Conservation (phyloP, 768 basidiomycete species). For the Botryobasidium botryosum region DNA sequence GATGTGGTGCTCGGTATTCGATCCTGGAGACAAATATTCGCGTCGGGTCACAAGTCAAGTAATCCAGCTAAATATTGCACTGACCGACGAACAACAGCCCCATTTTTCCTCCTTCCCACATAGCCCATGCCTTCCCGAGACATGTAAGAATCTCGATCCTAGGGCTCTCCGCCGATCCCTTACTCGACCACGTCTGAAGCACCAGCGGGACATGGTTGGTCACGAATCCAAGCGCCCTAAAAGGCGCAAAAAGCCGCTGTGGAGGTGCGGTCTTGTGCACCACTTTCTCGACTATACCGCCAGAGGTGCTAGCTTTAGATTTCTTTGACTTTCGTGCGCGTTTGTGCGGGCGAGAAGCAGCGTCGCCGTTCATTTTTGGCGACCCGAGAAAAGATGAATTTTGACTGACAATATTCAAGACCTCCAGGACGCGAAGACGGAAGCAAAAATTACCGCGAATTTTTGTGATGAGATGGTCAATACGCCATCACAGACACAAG, state of each 20-base stretch:
- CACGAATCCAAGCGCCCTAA: conserved; percentile 86
- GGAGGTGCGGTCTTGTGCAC: too few species aligned
- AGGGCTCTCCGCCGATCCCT: conserved; percentile 72
- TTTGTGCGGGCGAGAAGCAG: too few species aligned
- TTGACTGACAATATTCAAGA: too few species aligned
- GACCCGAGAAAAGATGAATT: too few species aligned
- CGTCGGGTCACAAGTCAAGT: background rate
- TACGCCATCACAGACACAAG: too few species aligned
- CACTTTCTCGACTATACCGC: too few species aligned
- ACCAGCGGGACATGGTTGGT: conserved; percentile 84
- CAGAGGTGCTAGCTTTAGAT: too few species aligned
- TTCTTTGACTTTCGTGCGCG: too few species aligned
- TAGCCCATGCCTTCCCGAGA: conserved; percentile 76
- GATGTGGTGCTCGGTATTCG: conserved; percentile 61
- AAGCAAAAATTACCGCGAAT: too few species aligned
- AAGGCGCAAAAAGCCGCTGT: conserved; percentile 90
- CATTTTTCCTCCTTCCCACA: conserved; percentile 96
- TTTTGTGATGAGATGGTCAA: too few species aligned
- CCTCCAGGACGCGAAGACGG: too few species aligned
- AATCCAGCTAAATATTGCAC: conserved; percentile 19
- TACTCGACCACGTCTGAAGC: conserved; percentile 67
- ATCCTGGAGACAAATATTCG: conserved; percentile 34
- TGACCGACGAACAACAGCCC: conserved; percentile 79
- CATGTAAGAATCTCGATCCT: conserved; percentile 73
- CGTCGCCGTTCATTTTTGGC: too few species aligned